These are phyloP conservation scores for Podospora fimiseda DNA, from an alignment of 495 filamentous ascomycete genomes.

Conservation along the genomic window DNA sequence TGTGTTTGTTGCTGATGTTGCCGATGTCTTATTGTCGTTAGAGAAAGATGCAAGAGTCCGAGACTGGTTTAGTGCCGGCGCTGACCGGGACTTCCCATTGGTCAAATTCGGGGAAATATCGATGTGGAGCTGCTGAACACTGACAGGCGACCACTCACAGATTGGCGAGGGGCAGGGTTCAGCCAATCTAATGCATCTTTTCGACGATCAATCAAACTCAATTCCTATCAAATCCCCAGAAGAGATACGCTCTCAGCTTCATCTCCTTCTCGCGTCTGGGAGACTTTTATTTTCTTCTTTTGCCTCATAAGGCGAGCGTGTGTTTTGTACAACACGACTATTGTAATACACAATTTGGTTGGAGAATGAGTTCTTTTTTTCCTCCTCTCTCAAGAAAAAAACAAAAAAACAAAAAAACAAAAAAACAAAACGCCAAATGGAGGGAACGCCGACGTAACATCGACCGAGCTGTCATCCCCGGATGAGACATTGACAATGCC, in stretches of 20 bases:
- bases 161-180: neutral
- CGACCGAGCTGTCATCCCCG: neutral
- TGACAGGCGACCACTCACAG: neutral
- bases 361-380: no score
- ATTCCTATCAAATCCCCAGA: neutral
- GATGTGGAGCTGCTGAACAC: constrained; percentile 4
- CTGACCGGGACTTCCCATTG: neutral
- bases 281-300: no score
- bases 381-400: no score
- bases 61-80: neutral
- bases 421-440: no score
- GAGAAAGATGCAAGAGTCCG: neutral
- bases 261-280: no score
- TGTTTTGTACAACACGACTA: no score
- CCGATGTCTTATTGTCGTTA: constrained; percentile 2
- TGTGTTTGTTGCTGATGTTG: neutral
- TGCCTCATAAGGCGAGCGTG: no score
- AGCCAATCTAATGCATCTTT: neutral
- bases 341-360: no score
- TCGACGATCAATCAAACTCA: neutral
- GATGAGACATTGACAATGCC: neutral
- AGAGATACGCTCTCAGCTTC: no score
- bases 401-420: no score
- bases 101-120: neutral
- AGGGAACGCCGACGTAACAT: neutral